Percentiles rank a stretch among this genome's conserved stretches.
Evolutionary conservation across 768 basidiomycete species (phyloP).

Genomic region (Royoungia palumana): DNA sequence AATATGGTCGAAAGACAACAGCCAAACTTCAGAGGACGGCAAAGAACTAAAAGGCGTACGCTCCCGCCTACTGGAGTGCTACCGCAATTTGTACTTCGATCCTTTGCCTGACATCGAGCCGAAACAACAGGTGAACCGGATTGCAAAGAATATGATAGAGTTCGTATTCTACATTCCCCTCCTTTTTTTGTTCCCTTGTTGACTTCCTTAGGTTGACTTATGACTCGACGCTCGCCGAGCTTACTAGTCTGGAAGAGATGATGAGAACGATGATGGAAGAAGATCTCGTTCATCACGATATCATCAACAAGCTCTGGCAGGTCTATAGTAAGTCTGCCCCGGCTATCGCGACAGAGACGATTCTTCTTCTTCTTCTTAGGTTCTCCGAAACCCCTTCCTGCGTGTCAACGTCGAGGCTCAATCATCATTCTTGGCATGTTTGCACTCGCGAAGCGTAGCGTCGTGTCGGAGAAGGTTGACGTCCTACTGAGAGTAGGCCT

Average conservation of each 20-base stretch:
- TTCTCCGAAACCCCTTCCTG: slow-evolving; percentile 69
- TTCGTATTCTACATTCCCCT: slow-evolving; percentile 34
- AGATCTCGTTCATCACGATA: slow-evolving; percentile 74
- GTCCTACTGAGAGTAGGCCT: slow-evolving; percentile 83
- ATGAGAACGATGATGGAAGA: slow-evolving; percentile 96
- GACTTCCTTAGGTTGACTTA: slow-evolving; percentile 68
- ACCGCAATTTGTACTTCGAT: slow-evolving; percentile 86
- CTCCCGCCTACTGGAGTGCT: slow-evolving; percentile 84
- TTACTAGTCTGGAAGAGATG: slow-evolving; percentile 95
- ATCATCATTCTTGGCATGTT: slow-evolving; percentile 98
- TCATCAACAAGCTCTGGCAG: slow-evolving; percentile 91
- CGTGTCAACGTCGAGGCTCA: slow-evolving; percentile 85
- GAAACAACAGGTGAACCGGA: slow-evolving; percentile 86
- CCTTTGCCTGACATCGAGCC: slow-evolving; percentile 67
- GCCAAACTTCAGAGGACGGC: slow-evolving; percentile 67
- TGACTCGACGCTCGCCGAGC: slow-evolving; percentile 87
- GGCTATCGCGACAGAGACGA: not conserved
- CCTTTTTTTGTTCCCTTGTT: not conserved
- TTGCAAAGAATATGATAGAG: slow-evolving; percentile 98
- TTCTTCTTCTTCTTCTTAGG: slow-evolving; percentile 41
- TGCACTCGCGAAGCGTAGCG: slow-evolving; percentile 74
- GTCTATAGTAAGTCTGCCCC: slow-evolving; percentile 72
- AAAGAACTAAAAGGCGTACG: slow-evolving; percentile 86
- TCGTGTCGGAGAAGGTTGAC: slow-evolving; percentile 83
- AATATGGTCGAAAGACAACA: slow-evolving; percentile 96